Evolutionary conservation across 345 rosid genomes (phyloP).

Genomic region (Corchorus capsularis): DNA sequence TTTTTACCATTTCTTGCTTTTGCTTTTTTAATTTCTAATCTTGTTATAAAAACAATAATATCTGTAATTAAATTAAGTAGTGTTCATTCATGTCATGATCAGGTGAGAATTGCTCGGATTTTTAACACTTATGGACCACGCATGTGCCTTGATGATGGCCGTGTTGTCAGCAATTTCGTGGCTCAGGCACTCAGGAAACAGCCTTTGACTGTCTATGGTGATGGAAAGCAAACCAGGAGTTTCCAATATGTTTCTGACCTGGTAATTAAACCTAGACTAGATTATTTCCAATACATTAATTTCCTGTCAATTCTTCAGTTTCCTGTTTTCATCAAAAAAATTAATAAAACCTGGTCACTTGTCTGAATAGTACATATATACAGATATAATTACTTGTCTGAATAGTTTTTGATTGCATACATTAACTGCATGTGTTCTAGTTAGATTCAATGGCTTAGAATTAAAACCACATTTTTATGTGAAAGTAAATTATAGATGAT

Average conservation of each 20-base stretch:
- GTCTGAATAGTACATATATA: not conserved
- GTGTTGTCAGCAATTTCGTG: slow-evolving; percentile 87
- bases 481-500: too few species aligned
- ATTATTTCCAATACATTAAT: too few species aligned
- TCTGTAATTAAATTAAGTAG: not conserved
- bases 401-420: too few species aligned
- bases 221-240: slow-evolving; percentile 90
- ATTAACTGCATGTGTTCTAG: not conserved
- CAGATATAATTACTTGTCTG: too few species aligned
- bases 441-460: not conserved
- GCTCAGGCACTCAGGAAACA: slow-evolving; percentile 87
- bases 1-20: not conserved
- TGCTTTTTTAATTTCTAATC: not conserved
- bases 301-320: not conserved
- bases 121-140: slow-evolving; percentile 88
- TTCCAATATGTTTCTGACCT: slow-evolving; percentile 87
- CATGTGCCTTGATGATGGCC: slow-evolving; percentile 90
- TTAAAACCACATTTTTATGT: too few species aligned
- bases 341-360: not conserved
- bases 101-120: slow-evolving; percentile 85
- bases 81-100: slow-evolving; percentile 6
- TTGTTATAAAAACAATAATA: not conserved
- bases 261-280: slow-evolving; percentile 30
- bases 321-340: not conserved
- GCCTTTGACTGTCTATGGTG: slow-evolving; percentile 89